phyloP scores from a whole-genome alignment of 257 asterid species.

The Petrea volubilis region DNA sequence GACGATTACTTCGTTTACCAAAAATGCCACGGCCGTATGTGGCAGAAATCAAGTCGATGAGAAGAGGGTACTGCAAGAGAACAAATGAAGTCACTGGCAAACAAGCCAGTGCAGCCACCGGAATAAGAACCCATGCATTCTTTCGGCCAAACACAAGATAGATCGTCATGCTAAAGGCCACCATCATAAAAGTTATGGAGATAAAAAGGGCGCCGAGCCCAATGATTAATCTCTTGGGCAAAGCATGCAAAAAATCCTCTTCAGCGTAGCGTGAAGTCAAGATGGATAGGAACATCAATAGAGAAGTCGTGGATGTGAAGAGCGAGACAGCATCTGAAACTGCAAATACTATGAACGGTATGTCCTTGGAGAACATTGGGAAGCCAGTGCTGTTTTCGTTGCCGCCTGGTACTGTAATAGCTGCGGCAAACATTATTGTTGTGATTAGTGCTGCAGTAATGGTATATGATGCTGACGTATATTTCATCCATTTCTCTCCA shows the following conservation, averaged over 20 bases:
- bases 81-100: conserved; percentile 1
- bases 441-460: too few species aligned
- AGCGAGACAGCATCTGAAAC: conserved; percentile 20
- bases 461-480: too few species aligned
- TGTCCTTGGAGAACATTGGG: background rate
- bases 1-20: conserved; percentile 4
- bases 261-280: conserved; percentile 19
- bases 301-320: conserved; percentile 6
- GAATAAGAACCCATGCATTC: conserved; percentile 1
- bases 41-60: background rate
- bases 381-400: background rate
- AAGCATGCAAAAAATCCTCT: background rate
- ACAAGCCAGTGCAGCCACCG: conserved; percentile 2
- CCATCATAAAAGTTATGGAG: conserved; percentile 1
- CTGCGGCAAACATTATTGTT: too few species aligned
- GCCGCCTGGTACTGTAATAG: conserved; percentile 25
- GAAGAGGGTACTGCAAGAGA: conserved; percentile 6
- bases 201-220: conserved; percentile 7
- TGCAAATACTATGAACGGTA: background rate
- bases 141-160: conserved; percentile 10
- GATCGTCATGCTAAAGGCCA: conserved; percentile 4
- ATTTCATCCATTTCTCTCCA: too few species aligned
- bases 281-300: conserved; percentile 14
- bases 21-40: background rate
- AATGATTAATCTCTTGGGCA: conserved; percentile 1